Percentiles rank a stretch among this genome's conserved stretches.
phyloP scores from a whole-genome alignment of 116 monocot genomes.

The Cymodocea nodosa region DNA sequence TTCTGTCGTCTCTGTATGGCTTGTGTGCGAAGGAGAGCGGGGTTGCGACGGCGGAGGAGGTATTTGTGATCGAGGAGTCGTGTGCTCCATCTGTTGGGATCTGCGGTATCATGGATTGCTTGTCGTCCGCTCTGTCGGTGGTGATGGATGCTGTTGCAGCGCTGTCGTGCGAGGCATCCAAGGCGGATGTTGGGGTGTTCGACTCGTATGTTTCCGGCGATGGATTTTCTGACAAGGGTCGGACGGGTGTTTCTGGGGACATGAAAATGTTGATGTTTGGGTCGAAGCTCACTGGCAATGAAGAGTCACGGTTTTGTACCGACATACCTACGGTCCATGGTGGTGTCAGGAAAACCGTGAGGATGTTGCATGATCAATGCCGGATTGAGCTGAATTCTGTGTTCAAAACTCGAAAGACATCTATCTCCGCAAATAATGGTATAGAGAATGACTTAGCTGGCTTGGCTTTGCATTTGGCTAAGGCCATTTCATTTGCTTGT shows the following conservation, averaged over 20 bases:
- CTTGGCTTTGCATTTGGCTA: slow-evolving; percentile 22
- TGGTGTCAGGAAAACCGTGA: slow-evolving; percentile 52
- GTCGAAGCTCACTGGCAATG: slow-evolving; percentile 54
- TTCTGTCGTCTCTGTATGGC: slow-evolving; percentile 26
- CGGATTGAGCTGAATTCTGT: slow-evolving; percentile 60
- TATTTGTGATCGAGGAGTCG: slow-evolving; percentile 29
- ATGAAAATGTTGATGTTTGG: slow-evolving; percentile 58
- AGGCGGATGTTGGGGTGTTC: slow-evolving; percentile 33
- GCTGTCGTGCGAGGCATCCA: slow-evolving; percentile 67
- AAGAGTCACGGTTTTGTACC: slow-evolving; percentile 11
- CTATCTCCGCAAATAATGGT: slow-evolving; percentile 16
- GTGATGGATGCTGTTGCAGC: slow-evolving; percentile 72
- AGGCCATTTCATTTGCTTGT: slow-evolving; percentile 23
- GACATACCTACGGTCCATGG: slow-evolving; percentile 56
- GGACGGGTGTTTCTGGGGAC: slow-evolving; percentile 68
- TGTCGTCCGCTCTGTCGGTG: slow-evolving; percentile 30
- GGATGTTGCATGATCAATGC: slow-evolving; percentile 29
- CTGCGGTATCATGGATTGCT: slow-evolving; percentile 47
- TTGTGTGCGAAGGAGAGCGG: slow-evolving; percentile 20
- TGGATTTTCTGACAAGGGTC: slow-evolving; percentile 65
- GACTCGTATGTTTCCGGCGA: slow-evolving; percentile 59
- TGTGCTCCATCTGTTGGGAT: slow-evolving; percentile 23
- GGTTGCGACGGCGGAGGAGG: slow-evolving; percentile 31
- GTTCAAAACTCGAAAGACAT: slow-evolving; percentile 24
- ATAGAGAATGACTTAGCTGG: slow-evolving; percentile 41